phyloP scores from a whole-genome alignment of 441 rosid genomes.

The Populus tomentosa region DNA sequence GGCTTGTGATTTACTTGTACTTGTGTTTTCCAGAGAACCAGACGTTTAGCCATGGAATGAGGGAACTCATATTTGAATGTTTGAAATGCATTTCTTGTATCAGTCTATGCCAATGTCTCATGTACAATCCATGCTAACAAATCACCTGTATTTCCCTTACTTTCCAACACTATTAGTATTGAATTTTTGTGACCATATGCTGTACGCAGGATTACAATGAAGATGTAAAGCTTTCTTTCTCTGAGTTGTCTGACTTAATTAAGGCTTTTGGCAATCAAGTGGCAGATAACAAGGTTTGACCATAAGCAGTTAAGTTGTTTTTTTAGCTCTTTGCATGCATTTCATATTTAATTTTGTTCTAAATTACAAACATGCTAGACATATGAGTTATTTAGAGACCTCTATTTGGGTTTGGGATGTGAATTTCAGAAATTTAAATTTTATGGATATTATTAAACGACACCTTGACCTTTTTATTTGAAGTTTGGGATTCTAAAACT shows the following conservation, averaged over 20 bases:
- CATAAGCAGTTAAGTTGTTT: background rate
- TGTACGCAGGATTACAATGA: slow-evolving; percentile 63
- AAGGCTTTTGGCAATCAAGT: slow-evolving; percentile 79
- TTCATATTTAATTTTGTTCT: background rate
- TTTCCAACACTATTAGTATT: background rate
- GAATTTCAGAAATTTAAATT: background rate
- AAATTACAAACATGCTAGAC: background rate
- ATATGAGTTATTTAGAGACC: background rate
- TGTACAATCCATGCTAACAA: background rate
- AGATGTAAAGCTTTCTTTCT: slow-evolving; percentile 81
- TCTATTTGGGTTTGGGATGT: background rate
- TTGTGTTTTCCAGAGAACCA: no score
- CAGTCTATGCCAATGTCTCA: background rate
- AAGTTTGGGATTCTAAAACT: slow-evolving; percentile 4
- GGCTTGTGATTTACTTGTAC: no score
- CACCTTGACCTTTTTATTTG: background rate
- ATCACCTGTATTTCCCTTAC: background rate
- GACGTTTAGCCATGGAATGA: no score
- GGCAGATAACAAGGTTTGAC: slow-evolving; percentile 72
- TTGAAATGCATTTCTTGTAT: background rate
- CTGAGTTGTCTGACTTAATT: slow-evolving; percentile 76
- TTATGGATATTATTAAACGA: background rate
- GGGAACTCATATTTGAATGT: no score
- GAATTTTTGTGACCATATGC: slow-evolving; percentile 2
- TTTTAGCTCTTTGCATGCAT: background rate